These are phyloP conservation scores for Colletotrichum sp. DNA, from an alignment of 2,329 filamentous ascomycete genomes.

Conservation along the genomic window DNA sequence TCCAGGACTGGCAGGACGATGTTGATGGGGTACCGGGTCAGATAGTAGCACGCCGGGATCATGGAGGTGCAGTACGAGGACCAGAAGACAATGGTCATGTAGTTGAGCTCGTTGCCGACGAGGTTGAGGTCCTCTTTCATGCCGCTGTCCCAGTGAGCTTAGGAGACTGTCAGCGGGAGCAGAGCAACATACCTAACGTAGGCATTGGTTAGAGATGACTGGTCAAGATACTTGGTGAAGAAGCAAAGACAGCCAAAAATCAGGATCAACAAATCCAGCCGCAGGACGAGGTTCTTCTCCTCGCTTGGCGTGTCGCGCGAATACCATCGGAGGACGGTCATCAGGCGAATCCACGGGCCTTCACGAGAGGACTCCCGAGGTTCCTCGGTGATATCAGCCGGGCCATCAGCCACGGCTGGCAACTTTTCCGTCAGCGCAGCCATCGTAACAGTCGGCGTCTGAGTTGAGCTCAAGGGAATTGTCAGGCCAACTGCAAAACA, in stretches of 20 bases:
- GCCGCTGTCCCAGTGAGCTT: slow-evolving; percentile 30
- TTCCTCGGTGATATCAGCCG: not conserved
- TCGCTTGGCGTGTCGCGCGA: slow-evolving; percentile 31
- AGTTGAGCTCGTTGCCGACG: slow-evolving; percentile 37
- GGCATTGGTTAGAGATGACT: slow-evolving; percentile 40
- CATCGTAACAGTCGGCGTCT: not conserved
- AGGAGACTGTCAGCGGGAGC: not conserved
- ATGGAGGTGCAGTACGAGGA: slow-evolving; percentile 43
- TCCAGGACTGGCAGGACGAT: slow-evolving; percentile 32
- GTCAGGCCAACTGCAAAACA: not conserved
- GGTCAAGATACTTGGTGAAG: slow-evolving; percentile 44
- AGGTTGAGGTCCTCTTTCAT: slow-evolving; percentile 40
- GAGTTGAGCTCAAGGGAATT: not conserved
- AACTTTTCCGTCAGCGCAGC: slow-evolving; percentile 2
- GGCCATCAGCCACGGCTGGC: not conserved
- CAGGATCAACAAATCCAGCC: slow-evolving; percentile 41
- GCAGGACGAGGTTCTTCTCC: slow-evolving; percentile 39
- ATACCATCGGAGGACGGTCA: slow-evolving; percentile 36
- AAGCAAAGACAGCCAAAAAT: slow-evolving; percentile 42
- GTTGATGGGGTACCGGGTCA: slow-evolving; percentile 41
- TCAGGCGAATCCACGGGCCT: slow-evolving; percentile 28
- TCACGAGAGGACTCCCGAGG: not conserved
- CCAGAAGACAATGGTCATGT: slow-evolving; percentile 35
- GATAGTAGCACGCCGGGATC: slow-evolving; percentile 43
- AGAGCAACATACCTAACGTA: slow-evolving; percentile 33